Percentiles rank a stretch among this genome's conserved stretches.
Conservation (phyloP, 495 filamentous ascomycete genomes). For the Penicillium subrubescens region DNA sequence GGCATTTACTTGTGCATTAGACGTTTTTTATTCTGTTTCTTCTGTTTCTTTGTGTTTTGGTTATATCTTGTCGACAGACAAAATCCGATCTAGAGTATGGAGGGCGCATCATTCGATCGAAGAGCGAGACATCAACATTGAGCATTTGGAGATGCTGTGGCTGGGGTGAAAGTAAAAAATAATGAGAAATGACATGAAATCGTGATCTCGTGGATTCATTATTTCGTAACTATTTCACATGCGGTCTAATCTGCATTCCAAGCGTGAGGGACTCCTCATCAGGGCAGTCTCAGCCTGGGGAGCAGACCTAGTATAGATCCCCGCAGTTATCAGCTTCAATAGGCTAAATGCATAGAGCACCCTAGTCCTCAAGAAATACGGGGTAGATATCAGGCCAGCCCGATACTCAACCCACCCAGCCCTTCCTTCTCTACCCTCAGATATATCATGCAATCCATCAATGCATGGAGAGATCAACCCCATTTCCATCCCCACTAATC, state of each 20-base stretch:
- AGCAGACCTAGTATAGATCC: no score
- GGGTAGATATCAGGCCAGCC: neutral
- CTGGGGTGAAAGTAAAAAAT: neutral
- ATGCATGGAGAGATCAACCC: neutral
- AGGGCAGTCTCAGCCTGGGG: neutral
- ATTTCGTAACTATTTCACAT: neutral
- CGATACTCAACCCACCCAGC: neutral
- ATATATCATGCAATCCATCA: neutral
- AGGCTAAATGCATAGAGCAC: neutral
- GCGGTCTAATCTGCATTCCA: neutral
- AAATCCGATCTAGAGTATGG: neutral
- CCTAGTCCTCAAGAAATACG: neutral
- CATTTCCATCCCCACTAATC: conserved; percentile 11
- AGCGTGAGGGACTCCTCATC: neutral
- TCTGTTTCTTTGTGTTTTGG: no score
- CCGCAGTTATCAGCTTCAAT: neutral
- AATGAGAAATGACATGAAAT: neutral
- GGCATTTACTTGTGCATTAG: conserved; percentile 11
- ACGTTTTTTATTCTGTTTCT: neutral
- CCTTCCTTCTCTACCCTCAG: neutral
- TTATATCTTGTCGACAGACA: neutral
- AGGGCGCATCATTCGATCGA: neutral
- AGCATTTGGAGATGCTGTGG: neutral
- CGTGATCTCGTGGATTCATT: neutral
- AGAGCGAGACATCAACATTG: neutral